Conservation (phyloP, 176 grass and related monocot genomes). For the Elaeis guineensis region DNA sequence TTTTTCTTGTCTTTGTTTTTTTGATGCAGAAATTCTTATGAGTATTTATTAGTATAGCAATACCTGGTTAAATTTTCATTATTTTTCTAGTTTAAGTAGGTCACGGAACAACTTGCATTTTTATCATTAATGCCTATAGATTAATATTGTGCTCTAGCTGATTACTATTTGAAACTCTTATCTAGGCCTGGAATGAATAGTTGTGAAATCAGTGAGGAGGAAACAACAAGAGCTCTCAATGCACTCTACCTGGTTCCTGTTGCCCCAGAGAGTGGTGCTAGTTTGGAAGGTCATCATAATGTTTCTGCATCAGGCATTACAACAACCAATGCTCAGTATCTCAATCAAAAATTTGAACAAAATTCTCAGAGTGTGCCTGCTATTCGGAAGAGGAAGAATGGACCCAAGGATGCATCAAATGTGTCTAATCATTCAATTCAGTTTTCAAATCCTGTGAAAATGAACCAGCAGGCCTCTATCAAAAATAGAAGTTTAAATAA, state of each 20-base stretch:
- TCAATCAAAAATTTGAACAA: constrained; percentile 39
- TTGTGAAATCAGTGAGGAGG: constrained; percentile 83
- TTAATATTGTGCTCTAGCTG: constrained; percentile 22
- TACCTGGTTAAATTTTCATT: neutral
- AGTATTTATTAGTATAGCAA: too few species aligned
- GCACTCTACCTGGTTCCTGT: constrained; percentile 50
- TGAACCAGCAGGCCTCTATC: constrained; percentile 31
- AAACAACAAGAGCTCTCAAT: constrained; percentile 78
- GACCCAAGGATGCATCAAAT: constrained; percentile 17
- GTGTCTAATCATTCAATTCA: constrained; percentile 34
- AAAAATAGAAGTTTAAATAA: constrained; percentile 39
- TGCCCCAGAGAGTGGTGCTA: constrained; percentile 31
- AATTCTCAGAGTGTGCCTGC: constrained; percentile 2
- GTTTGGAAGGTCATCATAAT: constrained; percentile 38
- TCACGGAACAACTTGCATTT: constrained; percentile 2
- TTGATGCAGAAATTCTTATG: too few species aligned
- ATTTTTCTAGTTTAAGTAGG: constrained; percentile 1
- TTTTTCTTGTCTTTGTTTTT: too few species aligned
- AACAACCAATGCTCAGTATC: constrained; percentile 12
- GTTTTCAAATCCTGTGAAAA: constrained; percentile 33
- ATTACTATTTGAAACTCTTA: constrained; percentile 17
- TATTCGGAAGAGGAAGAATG: constrained; percentile 48
- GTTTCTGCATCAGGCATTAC: constrained; percentile 31
- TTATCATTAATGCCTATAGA: constrained; percentile 10
- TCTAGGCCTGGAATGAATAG: constrained; percentile 84